These are phyloP conservation scores for Penicillium argentinense DNA, from an alignment of 495 filamentous ascomycete genomes.

Conservation along the genomic window DNA sequence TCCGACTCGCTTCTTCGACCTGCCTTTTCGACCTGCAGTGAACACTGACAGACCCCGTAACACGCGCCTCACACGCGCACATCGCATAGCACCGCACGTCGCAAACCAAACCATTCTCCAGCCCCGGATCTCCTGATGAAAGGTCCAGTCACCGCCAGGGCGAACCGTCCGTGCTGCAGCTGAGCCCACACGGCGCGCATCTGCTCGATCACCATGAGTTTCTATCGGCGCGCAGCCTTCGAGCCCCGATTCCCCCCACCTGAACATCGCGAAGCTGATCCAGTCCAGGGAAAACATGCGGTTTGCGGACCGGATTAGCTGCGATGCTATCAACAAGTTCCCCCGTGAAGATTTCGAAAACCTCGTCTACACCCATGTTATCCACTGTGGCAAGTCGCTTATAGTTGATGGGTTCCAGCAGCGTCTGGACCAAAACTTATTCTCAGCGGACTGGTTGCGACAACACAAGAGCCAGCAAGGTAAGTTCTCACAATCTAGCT, in stretches of 20 bases:
- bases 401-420: constrained; percentile 76
- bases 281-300: constrained; percentile 79
- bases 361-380: constrained; percentile 73
- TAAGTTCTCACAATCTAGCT: constrained; percentile 34
- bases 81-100: background rate
- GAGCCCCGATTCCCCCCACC: constrained; percentile 81
- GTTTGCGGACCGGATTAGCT: constrained; percentile 73
- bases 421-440: constrained; percentile 63
- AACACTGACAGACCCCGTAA: no score
- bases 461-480: constrained; percentile 70
- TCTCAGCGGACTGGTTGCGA: constrained; percentile 77
- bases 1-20: no score
- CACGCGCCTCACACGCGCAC: no score
- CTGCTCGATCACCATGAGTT: constrained; percentile 6
- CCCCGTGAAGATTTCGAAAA: constrained; percentile 76
- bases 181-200: background rate
- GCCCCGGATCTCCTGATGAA: background rate
- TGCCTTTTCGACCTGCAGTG: no score
- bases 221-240: constrained; percentile 57
- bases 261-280: constrained; percentile 73
- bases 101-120: background rate
- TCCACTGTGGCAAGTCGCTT: constrained; percentile 79
- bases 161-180: background rate
- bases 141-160: background rate
- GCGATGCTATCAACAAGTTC: constrained; percentile 68